A percentile compares a stretch with the other conserved stretches of the same genome.
Evolutionary conservation across 352 stramenopile genomes (phyloP).

Genomic region (Phytophthora multivora): DNA sequence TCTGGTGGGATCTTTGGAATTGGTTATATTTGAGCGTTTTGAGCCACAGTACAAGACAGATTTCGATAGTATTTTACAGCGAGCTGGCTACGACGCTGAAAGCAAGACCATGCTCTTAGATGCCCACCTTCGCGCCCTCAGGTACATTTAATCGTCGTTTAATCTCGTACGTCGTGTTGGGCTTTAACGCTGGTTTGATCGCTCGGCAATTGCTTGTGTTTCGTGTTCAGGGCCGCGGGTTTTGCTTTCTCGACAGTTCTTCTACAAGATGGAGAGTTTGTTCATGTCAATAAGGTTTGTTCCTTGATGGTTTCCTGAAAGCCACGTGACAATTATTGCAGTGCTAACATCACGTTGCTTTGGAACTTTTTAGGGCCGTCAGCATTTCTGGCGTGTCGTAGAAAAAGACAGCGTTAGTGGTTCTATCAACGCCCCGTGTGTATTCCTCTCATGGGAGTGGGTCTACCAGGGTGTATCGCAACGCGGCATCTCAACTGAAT

Average conservation of each 20-base stretch:
- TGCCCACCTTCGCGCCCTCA: slow-evolving; percentile 66
- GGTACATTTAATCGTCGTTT: slow-evolving; percentile 28
- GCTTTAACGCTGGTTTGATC: not conserved
- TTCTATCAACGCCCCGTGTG: slow-evolving; percentile 56
- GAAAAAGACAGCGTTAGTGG: slow-evolving; percentile 42
- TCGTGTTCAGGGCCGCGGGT: slow-evolving; percentile 59
- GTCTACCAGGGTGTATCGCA: slow-evolving; percentile 86
- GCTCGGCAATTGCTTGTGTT: not conserved
- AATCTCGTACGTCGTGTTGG: not conserved
- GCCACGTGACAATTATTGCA: not conserved
- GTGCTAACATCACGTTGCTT: slow-evolving; percentile 3
- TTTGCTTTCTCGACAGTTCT: slow-evolving; percentile 82
- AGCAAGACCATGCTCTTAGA: slow-evolving; percentile 81
- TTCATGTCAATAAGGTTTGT: slow-evolving; percentile 83
- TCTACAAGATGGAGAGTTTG: slow-evolving; percentile 76
- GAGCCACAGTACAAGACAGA: slow-evolving; percentile 61
- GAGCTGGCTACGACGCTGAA: slow-evolving; percentile 61
- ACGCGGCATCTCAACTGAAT: slow-evolving; percentile 79
- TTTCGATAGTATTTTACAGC: slow-evolving; percentile 66
- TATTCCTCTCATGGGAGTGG: slow-evolving; percentile 88
- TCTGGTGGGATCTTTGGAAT: slow-evolving; percentile 72
- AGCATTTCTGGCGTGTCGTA: slow-evolving; percentile 87
- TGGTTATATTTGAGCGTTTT: slow-evolving; percentile 87
- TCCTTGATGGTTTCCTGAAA: not conserved
- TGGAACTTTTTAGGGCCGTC: slow-evolving; percentile 47